Evolutionary conservation across 768 basidiomycete genomes (phyloP).

Genomic region (Termitomyces eurrhizus): DNA sequence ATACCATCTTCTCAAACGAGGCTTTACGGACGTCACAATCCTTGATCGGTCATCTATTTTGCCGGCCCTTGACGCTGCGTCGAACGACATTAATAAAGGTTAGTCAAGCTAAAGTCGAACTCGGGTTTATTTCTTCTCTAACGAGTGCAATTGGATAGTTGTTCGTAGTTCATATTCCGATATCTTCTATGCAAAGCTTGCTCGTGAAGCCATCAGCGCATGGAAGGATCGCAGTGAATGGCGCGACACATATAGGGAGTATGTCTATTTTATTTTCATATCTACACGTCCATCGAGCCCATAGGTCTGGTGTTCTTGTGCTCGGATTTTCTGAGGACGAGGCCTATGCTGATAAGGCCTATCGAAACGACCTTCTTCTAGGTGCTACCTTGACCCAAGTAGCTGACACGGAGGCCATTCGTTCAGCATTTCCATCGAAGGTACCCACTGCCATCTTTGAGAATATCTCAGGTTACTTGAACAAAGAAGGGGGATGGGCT

Average conservation of each 20-base stretch:
- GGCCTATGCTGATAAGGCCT: slow-evolving; percentile 50
- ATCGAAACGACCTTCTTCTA: slow-evolving; percentile 56
- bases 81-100: slow-evolving; percentile 52
- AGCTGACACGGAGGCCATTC: slow-evolving; percentile 34
- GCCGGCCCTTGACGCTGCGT: slow-evolving; percentile 82
- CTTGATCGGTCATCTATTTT: slow-evolving; percentile 66
- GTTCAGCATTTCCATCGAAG: slow-evolving; percentile 41
- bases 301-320: slow-evolving; percentile 68
- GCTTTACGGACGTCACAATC: slow-evolving; percentile 68
- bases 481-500: slow-evolving; percentile 82
- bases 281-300: background rate
- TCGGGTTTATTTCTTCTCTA: background rate
- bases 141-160: slow-evolving; percentile 36
- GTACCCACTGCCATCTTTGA: slow-evolving; percentile 34
- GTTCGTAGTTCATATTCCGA: slow-evolving; percentile 74
- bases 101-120: slow-evolving; percentile 4
- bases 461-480: slow-evolving; percentile 55
- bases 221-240: slow-evolving; percentile 71
- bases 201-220: slow-evolving; percentile 67
- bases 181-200: slow-evolving; percentile 62
- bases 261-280: slow-evolving; percentile 27
- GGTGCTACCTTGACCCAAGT: slow-evolving; percentile 49
- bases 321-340: slow-evolving; percentile 33
- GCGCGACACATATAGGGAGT: slow-evolving; percentile 84
- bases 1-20: slow-evolving; percentile 65